Conservation (phyloP, 306 rosid species). For the Sicyos edulis region DNA sequence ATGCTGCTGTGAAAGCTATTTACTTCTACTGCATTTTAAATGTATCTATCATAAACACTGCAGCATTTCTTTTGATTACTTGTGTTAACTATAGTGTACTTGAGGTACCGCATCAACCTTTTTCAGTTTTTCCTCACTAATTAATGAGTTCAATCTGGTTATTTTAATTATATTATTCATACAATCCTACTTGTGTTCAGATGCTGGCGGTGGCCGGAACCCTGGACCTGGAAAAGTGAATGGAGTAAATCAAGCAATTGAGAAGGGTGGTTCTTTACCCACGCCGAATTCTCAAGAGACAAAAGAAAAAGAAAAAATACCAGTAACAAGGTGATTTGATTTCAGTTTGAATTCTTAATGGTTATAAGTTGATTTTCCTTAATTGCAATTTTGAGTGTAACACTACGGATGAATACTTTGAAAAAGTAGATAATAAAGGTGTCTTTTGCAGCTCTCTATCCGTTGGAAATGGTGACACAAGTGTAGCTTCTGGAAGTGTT, state of each 20-base stretch:
- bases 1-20: conserved; percentile 19
- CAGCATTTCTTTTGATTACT: background rate
- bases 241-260: conserved; percentile 56
- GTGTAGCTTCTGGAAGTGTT: background rate
- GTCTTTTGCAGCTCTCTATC: conserved; percentile 51
- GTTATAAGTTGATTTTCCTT: background rate
- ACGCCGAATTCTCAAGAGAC: conserved; percentile 50
- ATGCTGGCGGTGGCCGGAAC: conserved; percentile 60
- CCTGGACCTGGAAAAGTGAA: conserved; percentile 54
- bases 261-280: conserved; percentile 43
- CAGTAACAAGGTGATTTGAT: conserved; percentile 45
- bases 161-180: conserved; percentile 5
- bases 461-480: conserved; percentile 45
- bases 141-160: background rate
- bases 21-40: conserved; percentile 11
- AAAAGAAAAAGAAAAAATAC: conserved; percentile 47
- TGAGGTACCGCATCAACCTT: background rate
- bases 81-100: background rate
- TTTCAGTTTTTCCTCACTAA: background rate
- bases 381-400: background rate
- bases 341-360: conserved; percentile 3
- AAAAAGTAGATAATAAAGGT: conserved; percentile 23
- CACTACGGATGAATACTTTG: background rate
- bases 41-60: background rate
- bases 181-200: conserved; percentile 30